phyloP scores from a whole-genome alignment of 306 rosid species.

The Clitoria ternatea region DNA sequence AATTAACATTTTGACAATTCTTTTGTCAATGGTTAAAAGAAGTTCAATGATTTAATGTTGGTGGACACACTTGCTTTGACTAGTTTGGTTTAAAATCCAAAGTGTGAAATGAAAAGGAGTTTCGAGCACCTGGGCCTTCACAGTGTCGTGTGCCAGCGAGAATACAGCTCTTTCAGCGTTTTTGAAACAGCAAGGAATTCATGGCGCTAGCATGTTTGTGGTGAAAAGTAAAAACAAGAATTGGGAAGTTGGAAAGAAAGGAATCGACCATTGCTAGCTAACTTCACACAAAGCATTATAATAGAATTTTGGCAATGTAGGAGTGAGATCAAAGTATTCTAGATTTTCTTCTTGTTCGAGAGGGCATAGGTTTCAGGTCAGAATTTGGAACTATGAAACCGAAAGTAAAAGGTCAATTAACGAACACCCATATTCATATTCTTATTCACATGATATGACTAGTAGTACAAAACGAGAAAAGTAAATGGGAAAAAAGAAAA shows the following conservation, averaged over 20 bases:
- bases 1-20: slow-evolving; percentile 2
- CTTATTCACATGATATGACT: too few species aligned
- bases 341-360: not conserved
- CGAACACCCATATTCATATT: not conserved
- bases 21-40: not conserved
- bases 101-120: slow-evolving; percentile 19
- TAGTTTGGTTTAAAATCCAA: not conserved
- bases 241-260: slow-evolving; percentile 17
- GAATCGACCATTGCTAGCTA: slow-evolving; percentile 30
- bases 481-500: not conserved
- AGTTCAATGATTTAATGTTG: slow-evolving; percentile 14
- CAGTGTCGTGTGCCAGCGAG: slow-evolving; percentile 19
- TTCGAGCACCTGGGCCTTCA: slow-evolving; percentile 19
- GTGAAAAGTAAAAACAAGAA: not conserved
- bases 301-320: slow-evolving; percentile 27
- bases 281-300: not conserved
- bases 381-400: not conserved
- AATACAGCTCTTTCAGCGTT: slow-evolving; percentile 17
- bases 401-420: slow-evolving; percentile 6
- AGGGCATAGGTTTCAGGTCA: not conserved
- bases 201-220: not conserved
- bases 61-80: slow-evolving; percentile 11
- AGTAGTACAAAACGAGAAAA: not conserved
- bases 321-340: slow-evolving; percentile 38
- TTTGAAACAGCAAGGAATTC: not conserved